A percentile compares a stretch with the other conserved stretches of the same genome.
Evolutionary conservation across 192 early-diverging fungal species (phyloP).

Genomic region (Coemansia sp.): DNA sequence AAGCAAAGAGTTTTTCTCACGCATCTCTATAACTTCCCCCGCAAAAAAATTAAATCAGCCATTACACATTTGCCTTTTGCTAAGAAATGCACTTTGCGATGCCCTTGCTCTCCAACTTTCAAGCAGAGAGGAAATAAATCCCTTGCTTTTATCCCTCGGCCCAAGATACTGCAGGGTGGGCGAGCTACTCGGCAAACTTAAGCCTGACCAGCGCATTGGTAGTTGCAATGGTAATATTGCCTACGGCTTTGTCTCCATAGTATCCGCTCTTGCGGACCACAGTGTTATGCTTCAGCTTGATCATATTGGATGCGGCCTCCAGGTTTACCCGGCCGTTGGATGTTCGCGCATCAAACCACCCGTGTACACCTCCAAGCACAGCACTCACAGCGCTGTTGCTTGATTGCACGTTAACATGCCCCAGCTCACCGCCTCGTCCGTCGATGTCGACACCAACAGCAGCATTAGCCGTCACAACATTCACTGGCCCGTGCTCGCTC

Average conservation of each 20-base stretch:
- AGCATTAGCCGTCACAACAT: conserved; percentile 7
- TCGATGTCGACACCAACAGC: conserved; percentile 3
- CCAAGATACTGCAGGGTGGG: no score
- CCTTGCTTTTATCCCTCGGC: no score
- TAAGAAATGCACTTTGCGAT: no score
- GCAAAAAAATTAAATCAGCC: no score
- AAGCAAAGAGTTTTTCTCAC: no score
- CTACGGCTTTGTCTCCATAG: background rate
- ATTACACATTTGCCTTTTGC: no score
- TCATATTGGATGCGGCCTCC: background rate
- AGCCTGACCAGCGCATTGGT: conserved; percentile 13
- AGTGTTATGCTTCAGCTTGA: background rate
- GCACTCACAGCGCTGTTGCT: conserved; percentile 12
- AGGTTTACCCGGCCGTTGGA: conserved; percentile 19
- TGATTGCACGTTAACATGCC: background rate
- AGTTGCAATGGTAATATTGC: conserved; percentile 12
- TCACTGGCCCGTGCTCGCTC: background rate
- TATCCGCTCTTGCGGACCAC: conserved; percentile 8
- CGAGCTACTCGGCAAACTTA: conserved; percentile 3
- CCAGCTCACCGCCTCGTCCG: background rate
- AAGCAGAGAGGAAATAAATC: background rate
- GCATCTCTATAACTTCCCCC: no score
- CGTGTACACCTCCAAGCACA: conserved; percentile 3
- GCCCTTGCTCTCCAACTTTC: no score
- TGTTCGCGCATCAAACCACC: conserved; percentile 23